A percentile compares a stretch with the other conserved stretches of the same genome.
These are phyloP conservation scores for Paramarasmius palmivorus DNA, from an alignment of 1,284 basidiomycete genomes.

Conservation along the genomic window DNA sequence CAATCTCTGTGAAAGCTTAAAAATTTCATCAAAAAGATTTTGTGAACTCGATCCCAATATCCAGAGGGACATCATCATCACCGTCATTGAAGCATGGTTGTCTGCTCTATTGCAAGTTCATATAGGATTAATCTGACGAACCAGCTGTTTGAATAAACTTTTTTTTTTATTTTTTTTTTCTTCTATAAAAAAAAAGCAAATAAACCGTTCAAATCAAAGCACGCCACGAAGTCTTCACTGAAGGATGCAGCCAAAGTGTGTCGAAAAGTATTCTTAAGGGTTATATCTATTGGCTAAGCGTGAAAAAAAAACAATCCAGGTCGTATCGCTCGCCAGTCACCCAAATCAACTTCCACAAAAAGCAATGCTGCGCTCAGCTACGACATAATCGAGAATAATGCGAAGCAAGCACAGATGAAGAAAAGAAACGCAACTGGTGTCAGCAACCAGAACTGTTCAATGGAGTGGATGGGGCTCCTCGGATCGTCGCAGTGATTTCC, in stretches of 20 bases:
- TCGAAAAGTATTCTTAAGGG: background rate
- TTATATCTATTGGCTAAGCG: background rate
- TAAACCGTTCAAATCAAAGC: constrained; percentile 88
- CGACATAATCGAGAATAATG: constrained; percentile 74
- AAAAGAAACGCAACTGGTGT: constrained; percentile 73
- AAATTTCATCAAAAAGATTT: no score
- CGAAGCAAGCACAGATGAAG: constrained; percentile 73
- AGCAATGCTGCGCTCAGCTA: constrained; percentile 52
- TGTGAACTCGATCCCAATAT: no score
- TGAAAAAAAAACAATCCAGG: constrained; percentile 38
- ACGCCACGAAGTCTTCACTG: constrained; percentile 80
- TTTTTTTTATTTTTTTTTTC: no score
- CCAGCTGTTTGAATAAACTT: no score
- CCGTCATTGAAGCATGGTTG: constrained; percentile 84
- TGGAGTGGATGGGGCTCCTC: constrained; percentile 76
- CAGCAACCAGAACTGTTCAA: constrained; percentile 74
- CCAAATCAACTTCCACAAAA: constrained; percentile 46
- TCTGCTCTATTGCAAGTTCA: constrained; percentile 1
- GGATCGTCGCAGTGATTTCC: constrained; percentile 82
- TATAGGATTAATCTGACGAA: constrained; percentile 3
- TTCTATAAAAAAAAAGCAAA: constrained; percentile 79
- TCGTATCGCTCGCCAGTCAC: constrained; percentile 51
- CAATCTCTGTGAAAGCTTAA: no score
- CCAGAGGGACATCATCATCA: constrained; percentile 59
- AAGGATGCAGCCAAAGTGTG: constrained; percentile 81